Evolutionary conservation across 306 rosid genomes (phyloP).

Genomic region (Ziziphus jujuba): DNA sequence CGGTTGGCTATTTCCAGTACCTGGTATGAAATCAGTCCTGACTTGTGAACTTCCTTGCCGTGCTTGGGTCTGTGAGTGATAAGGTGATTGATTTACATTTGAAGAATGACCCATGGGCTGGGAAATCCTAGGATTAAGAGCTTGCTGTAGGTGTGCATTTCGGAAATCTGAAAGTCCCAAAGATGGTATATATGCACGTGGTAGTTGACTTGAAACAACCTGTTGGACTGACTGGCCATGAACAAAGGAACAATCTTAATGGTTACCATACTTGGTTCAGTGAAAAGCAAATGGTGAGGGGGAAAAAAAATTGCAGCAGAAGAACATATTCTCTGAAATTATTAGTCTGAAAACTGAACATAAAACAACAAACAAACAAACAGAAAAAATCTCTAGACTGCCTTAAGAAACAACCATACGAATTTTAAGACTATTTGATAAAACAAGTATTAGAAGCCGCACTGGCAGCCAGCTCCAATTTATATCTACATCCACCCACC

Average conservation of each 20-base stretch:
- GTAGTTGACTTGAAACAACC: constrained; percentile 34
- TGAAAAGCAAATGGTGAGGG: constrained; percentile 11
- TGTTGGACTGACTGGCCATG: constrained; percentile 19
- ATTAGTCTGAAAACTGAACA: too few species aligned
- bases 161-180: constrained; percentile 24
- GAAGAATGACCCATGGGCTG: constrained; percentile 30
- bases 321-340: not conserved
- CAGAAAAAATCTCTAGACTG: too few species aligned
- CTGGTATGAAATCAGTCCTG: constrained; percentile 37
- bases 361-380: too few species aligned
- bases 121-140: constrained; percentile 37
- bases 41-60: constrained; percentile 48
- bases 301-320: not conserved
- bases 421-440: not conserved
- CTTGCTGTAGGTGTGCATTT: constrained; percentile 66
- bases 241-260: constrained; percentile 26
- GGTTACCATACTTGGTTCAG: constrained; percentile 53
- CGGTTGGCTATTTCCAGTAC: constrained; percentile 36
- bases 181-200: constrained; percentile 26
- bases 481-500: not conserved
- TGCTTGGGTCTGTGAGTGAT: constrained; percentile 23
- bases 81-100: constrained; percentile 24
- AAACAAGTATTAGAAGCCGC: not conserved
- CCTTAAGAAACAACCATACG: not conserved
- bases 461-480: not conserved